These are phyloP conservation scores for Phytophthora kernoviae DNA, from an alignment of 352 stramenopile species.

Conservation along the genomic window DNA sequence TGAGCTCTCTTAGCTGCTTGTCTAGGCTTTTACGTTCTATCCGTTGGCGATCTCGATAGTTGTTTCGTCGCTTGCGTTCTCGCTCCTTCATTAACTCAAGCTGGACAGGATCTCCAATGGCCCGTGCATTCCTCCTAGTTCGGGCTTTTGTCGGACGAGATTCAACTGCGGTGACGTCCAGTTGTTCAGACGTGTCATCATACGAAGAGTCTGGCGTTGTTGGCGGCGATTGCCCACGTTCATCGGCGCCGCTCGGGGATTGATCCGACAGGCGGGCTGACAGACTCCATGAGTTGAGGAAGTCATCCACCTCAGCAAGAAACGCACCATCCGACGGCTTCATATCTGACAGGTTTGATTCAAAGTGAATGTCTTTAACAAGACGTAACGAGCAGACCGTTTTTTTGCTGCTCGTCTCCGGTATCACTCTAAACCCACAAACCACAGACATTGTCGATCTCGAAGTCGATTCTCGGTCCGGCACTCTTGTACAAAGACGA, in stretches of 20 bases:
- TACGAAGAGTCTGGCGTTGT: too few relatives aligned
- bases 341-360: neutral
- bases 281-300: conserved; percentile 7
- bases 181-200: neutral
- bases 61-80: conserved; percentile 1
- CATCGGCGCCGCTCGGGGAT: neutral
- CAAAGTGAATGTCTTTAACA: neutral
- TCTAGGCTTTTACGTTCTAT: conserved; percentile 15
- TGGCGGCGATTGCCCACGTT: neutral
- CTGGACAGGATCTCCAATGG: neutral
- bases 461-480: too few relatives aligned
- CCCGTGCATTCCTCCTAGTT: neutral
- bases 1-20: conserved; percentile 4
- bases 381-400: too few relatives aligned
- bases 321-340: conserved; percentile 4
- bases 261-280: neutral
- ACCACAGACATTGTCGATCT: too few relatives aligned
- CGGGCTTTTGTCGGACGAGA: neutral
- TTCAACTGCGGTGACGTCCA: neutral
- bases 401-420: too few relatives aligned
- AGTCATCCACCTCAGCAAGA: conserved; percentile 14
- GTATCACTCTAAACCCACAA: too few relatives aligned
- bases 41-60: conserved; percentile 25
- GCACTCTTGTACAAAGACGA: too few relatives aligned
- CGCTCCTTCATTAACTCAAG: neutral